phyloP scores from a whole-genome alignment of 345 rosid species.

The Salix koriyanagi region DNA sequence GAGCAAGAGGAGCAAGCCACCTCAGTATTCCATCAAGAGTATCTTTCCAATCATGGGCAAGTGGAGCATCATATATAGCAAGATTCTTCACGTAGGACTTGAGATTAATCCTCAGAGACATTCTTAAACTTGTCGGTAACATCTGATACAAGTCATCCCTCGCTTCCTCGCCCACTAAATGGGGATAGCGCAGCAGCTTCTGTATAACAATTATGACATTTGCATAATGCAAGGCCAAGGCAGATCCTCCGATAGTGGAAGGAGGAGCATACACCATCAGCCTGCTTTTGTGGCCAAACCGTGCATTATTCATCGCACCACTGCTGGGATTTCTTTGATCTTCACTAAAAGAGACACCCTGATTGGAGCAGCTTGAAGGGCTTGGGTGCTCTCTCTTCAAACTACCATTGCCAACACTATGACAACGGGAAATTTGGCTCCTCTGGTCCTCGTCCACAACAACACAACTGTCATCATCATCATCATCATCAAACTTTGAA shows the following conservation, averaged over 20 bases:
- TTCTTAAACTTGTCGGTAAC: conserved; percentile 78
- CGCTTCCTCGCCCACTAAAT: conserved; percentile 90
- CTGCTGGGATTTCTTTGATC: conserved; percentile 30
- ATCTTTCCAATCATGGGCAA: conserved; percentile 95
- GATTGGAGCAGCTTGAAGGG: conserved; percentile 25
- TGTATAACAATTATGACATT: conserved; percentile 82
- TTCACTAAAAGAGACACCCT: conserved; percentile 23
- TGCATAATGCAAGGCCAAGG: conserved; percentile 83
- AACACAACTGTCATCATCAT: conserved; percentile 33
- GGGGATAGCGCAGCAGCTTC: conserved; percentile 86
- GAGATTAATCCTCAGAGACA: conserved; percentile 55
- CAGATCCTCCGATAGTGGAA: conserved; percentile 87
- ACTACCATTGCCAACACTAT: conserved; percentile 31
- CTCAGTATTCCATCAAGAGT: conserved; percentile 59
- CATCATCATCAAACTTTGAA: conserved; percentile 41
- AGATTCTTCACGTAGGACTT: conserved; percentile 69
- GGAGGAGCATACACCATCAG: conserved; percentile 48
- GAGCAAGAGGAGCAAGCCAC: conserved; percentile 94
- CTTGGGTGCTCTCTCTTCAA: conserved; percentile 28
- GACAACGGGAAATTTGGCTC: conserved; percentile 47
- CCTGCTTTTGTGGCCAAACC: conserved; percentile 51
- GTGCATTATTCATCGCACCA: conserved; percentile 22
- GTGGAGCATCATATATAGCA: conserved; percentile 87
- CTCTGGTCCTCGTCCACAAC: conserved; percentile 32
- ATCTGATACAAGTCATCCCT: conserved; percentile 93